Percentiles rank a stretch among this genome's conserved stretches.
Evolutionary conservation across 1,284 basidiomycete genomes (phyloP).

Genomic region (Trichosporon ovoides): DNA sequence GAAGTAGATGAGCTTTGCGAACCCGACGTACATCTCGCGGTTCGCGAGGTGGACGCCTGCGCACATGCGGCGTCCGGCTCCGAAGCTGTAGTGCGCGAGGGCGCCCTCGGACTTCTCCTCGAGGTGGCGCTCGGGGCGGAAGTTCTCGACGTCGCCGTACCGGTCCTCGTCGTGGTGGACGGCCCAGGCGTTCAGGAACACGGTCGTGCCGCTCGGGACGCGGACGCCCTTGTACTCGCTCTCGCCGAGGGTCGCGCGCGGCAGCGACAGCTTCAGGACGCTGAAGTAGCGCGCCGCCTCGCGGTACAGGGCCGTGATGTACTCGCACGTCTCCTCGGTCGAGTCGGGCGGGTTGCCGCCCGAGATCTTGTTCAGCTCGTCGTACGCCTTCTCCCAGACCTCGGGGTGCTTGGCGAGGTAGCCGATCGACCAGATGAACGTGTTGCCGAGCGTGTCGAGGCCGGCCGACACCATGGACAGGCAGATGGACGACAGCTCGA

Average conservation of each 20-base stretch:
- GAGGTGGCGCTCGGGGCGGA: slow-evolving; percentile 23
- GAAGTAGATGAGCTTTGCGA: slow-evolving; percentile 20
- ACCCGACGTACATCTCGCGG: slow-evolving; percentile 22
- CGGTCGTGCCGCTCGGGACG: slow-evolving; percentile 35
- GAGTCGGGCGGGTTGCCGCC: slow-evolving; percentile 17
- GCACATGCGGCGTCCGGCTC: slow-evolving; percentile 24
- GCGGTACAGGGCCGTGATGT: slow-evolving; percentile 17
- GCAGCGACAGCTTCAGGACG: slow-evolving; percentile 22
- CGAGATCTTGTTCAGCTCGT: slow-evolving; percentile 14
- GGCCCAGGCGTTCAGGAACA: slow-evolving; percentile 40
- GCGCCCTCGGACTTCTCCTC: slow-evolving; percentile 10
- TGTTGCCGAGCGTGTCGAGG: slow-evolving; percentile 24
- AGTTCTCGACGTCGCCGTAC: slow-evolving; percentile 18
- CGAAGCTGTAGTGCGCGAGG: slow-evolving; percentile 21
- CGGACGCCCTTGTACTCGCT: slow-evolving; percentile 29
- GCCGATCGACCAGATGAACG: slow-evolving; percentile 22
- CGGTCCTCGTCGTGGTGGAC: slow-evolving; percentile 28
- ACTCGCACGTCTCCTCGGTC: slow-evolving; percentile 16
- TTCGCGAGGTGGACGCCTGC: slow-evolving; percentile 23
- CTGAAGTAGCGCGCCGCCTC: slow-evolving; percentile 22
- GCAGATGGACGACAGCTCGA: slow-evolving; percentile 22
- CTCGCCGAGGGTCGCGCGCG: slow-evolving; percentile 20
- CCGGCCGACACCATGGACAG: slow-evolving; percentile 24
- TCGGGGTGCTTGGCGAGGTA: slow-evolving; percentile 22
- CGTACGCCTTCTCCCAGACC: slow-evolving; percentile 19